Base-by-base conservation (phyloP, 495 filamentous ascomycete species). In the Penicillium pancosmium region DNA sequence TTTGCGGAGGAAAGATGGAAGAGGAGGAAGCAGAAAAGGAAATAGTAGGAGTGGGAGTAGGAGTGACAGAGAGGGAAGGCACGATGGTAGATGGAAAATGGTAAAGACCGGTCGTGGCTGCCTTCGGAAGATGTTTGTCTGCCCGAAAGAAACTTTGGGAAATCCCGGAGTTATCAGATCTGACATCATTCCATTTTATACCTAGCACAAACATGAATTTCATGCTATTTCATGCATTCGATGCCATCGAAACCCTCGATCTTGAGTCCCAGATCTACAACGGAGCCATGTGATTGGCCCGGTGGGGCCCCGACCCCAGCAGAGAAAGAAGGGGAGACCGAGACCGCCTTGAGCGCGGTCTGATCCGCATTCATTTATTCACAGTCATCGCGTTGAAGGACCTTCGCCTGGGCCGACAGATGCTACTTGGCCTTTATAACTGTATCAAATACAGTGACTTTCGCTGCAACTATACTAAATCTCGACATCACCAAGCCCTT, bases 241-340 rank as follows among this genome's bases (percentile, higher is more conserved):
- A 31, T 31, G 27, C 27, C 27, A n/a, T 38, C 11, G 9, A 38
- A 38, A n/a, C 15, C 36, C 0, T n/a, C 36, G 11, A n/a, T 38
- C 36, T 38, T 38, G 15, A 38, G 15, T 38, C 36, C 36, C 31
- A 41, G 8, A 16, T 61, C 40, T 49, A 52, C 18, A 18, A 19
- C 27, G 7, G 35, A 34, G 55, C 34, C 4, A 56, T 51, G n/a
- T 59, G 56, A 56, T 59, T 50, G 61, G 57, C 41, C 18, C 35
- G 25, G 9, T 5, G 6, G 35, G 35, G 34, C 11, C 34, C 12
- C 12, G 48, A 46, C 35, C 56, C 56, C 43, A 49, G 56, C 49
- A 49, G 52, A 47, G 52, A 55, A 44, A n/a, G 52, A 12, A 21
- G 41, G 21, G 21, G 21, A 55, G 52, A 55, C 41, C 52, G 49